phyloP scores from a whole-genome alignment of 306 rosid species.

The Casuarina equisetifolia region DNA sequence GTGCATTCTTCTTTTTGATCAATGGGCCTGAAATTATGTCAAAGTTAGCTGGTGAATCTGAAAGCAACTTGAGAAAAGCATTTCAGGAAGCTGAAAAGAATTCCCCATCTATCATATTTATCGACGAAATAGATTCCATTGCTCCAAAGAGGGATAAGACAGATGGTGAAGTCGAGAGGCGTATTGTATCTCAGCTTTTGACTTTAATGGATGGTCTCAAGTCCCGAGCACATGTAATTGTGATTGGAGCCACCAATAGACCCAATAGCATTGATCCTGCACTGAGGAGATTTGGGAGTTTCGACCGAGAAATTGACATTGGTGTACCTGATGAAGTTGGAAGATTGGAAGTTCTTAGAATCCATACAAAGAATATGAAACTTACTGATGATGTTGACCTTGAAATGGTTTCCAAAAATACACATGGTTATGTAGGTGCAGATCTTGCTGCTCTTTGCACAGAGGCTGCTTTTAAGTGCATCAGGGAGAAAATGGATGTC shows the following conservation, averaged over 20 bases:
- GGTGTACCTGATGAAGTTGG: conserved; percentile 76
- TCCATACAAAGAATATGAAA: conserved; percentile 73
- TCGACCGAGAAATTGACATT: conserved; percentile 70
- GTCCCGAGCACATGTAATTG: conserved; percentile 56
- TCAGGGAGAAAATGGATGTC: conserved; percentile 71
- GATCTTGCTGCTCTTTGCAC: conserved; percentile 73
- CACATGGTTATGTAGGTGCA: conserved; percentile 71
- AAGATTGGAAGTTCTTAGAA: conserved; percentile 67
- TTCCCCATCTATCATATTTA: conserved; percentile 70
- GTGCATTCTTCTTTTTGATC: conserved; percentile 68
- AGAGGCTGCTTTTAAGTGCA: conserved; percentile 75
- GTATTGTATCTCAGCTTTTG: conserved; percentile 67
- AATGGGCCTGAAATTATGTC: conserved; percentile 79
- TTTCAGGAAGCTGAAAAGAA: conserved; percentile 76
- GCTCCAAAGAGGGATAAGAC: conserved; percentile 79
- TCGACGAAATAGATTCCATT: conserved; percentile 68
- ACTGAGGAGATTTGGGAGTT: conserved; percentile 67
- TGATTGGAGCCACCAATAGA: conserved; percentile 69
- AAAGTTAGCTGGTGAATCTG: conserved; percentile 74
- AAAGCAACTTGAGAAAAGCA: conserved; percentile 70
- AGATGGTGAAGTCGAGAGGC: conserved; percentile 73
- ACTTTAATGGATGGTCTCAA: conserved; percentile 80
- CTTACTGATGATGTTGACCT: conserved; percentile 72
- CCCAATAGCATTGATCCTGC: conserved; percentile 70
- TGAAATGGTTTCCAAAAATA: conserved; percentile 59